Evolutionary conservation across 306 rosid species (phyloP), one percentile per base, ranked within the genome.

Genomic region (Betula pendula): DNA sequence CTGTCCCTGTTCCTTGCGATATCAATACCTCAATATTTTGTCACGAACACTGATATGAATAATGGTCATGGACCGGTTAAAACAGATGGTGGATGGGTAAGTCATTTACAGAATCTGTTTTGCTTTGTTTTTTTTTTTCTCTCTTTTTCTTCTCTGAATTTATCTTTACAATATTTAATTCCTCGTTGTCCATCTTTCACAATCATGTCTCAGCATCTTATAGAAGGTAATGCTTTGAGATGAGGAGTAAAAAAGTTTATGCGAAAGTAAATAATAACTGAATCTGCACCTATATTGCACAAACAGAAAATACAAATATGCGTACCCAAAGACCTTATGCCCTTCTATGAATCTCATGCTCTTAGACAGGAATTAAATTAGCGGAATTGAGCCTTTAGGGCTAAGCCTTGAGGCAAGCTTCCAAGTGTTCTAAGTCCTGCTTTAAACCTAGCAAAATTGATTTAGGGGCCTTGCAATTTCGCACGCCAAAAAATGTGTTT

Each of bases 81-180:
- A 84, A 93, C 98, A 49, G 84, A 67, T 0, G 93, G 87, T 51
- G 89, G 93, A 84, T 96, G 99, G 99, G 99, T 92, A 84, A 88
- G 99, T 81, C 42, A 47, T 52, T 15, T 48, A 2, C 71, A 13
- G 35, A 71, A 19, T 48, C 13, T 80, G 33, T 52, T 52, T 27
- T 13, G 2, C 40, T 58, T 68, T 72, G 24, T n/a, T 42, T 49
- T 25, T 55, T 72, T 6, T 53, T 67, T n/a, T 45, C n/a, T n/a
- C n/a, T n/a, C n/a, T 31, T 14, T 71, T 55, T 2, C 8, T 50
- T 17, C 16, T 60, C 5, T 48, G 16, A 22, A 22, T 17, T 62
- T 16, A 8, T 29, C 16, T 62, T 31, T 33, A 16, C 43, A 31
- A 12, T 71, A n/a, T 16, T 75, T 12, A 6, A 6, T 16, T 8